Evolutionary conservation across 1,139 yeast genomes (phyloP).

Genomic region (Debaryomyces psychrophilus): DNA sequence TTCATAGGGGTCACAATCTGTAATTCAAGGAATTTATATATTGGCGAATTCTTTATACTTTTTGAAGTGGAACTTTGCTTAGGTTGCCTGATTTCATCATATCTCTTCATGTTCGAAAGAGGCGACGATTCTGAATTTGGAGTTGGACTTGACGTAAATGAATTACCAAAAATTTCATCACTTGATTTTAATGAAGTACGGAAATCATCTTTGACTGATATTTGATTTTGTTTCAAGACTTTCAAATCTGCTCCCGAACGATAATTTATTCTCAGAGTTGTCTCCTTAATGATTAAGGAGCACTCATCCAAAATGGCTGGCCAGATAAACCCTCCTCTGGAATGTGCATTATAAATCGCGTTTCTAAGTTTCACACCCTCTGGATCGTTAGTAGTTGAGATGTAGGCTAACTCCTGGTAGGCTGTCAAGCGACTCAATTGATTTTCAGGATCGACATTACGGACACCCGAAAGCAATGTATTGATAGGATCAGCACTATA

Average conservation of each 20-base stretch:
- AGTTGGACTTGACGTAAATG: conserved; percentile 17
- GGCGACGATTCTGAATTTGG: conserved; percentile 7
- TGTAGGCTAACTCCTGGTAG: conserved; percentile 71
- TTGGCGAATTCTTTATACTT: conserved; percentile 1
- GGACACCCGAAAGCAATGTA: conserved; percentile 74
- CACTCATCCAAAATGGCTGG: conserved; percentile 62
- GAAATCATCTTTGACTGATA: conserved; percentile 12
- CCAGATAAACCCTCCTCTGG: conserved; percentile 56
- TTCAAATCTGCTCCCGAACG: conserved; percentile 36
- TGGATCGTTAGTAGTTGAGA: conserved; percentile 52
- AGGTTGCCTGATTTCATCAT: not conserved
- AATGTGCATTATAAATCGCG: conserved; percentile 56
- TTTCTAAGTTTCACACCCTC: conserved; percentile 49
- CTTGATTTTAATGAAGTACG: not conserved
- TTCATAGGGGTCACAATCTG: conserved; percentile 19
- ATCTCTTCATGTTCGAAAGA: conserved; percentile 8
- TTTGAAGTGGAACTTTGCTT: not conserved
- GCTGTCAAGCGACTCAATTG: conserved; percentile 69
- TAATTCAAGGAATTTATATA: conserved; percentile 15
- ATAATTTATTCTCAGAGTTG: conserved; percentile 45
- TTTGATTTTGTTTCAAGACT: conserved; percentile 27
- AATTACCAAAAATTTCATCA: conserved; percentile 15
- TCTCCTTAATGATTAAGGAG: conserved; percentile 52
- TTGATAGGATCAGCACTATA: conserved; percentile 72
- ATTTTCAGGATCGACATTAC: conserved; percentile 45